Conservation (phyloP, 257 asterid species). For the Solanum medicagineum region DNA sequence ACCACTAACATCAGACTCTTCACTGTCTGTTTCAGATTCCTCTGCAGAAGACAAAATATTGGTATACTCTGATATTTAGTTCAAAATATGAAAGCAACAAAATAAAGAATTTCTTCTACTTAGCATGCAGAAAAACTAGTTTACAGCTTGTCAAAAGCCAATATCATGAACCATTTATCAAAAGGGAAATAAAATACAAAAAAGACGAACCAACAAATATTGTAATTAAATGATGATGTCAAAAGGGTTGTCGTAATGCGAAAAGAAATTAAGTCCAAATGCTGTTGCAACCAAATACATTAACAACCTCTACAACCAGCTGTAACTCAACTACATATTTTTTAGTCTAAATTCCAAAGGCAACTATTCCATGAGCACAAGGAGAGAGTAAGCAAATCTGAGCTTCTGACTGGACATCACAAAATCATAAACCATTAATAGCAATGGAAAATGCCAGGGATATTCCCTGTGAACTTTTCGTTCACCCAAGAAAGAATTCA, state of each 20-base stretch:
- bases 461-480: background rate
- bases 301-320: background rate
- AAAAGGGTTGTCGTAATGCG: background rate
- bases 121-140: background rate
- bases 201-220: background rate
- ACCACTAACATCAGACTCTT: slow-evolving; percentile 93
- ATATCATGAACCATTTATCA: background rate
- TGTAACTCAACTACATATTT: background rate
- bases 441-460: background rate
- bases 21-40: slow-evolving; percentile 93
- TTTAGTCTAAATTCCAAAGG: background rate
- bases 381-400: background rate
- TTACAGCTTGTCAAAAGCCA: background rate
- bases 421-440: background rate
- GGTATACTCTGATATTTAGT: background rate
- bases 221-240: background rate
- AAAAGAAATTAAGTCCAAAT: background rate
- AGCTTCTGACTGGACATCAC: background rate
- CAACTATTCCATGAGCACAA: background rate
- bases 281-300: background rate
- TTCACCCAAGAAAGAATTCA: background rate
- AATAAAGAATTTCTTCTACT: background rate
- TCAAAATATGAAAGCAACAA: background rate
- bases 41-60: slow-evolving; percentile 30
- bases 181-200: background rate